Base-by-base conservation (phyloP, 2,329 filamentous ascomycete species). In the Ramichloridium luteum region DNA sequence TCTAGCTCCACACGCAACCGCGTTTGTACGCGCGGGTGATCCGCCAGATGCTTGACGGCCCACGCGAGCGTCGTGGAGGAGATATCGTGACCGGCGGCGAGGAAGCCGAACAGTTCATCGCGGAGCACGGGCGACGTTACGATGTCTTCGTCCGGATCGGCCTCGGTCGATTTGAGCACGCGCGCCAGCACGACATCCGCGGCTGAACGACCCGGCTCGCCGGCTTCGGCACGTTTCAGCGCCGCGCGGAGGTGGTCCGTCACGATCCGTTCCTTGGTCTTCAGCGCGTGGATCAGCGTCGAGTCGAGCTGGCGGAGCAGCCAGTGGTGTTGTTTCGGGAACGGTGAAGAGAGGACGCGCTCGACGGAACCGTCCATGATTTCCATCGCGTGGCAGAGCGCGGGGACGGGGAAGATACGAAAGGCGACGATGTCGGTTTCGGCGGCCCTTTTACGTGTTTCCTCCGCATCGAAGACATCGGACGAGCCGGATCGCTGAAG, bases 71-170 rank as follows among this genome's bases (percentile, higher is more conserved):
- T 59, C 5, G 56, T 61, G 8, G 56, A 51, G 1, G 58, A 64
- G 0, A 63, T 65, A 28, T 67, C 62, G 35, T 65, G 58, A 8
- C 61, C 64, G n/a, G 58, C 56, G n/a, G 58, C 36, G 2, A 57
- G 37, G 35, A 56, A 54, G 3, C 49, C 54, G 22, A 52, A 55
- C 2, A 56, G 35, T 41, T 58, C 43, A 25, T 44, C 38, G 11
- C 32, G 36, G 8, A 41, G 39, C 4, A 36, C 44, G 41, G 37
- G 43, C n/a, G n/a, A n/a, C n/a, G n/a, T n/a, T n/a, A n/a, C n/a
- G n/a, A n/a, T n/a, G n/a, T n/a, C n/a, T n/a, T n/a, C n/a, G n/a
- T n/a, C n/a, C n/a, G n/a, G n/a, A n/a, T n/a, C n/a, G n/a, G n/a
- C n/a, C n/a, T n/a, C n/a, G n/a, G n/a, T n/a, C n/a, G n/a, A n/a